Evolutionary conservation across 78 protist genomes (phyloP), one percentile per base, ranked within the genome.

Genomic region (slime mould (Dictyostelium discoideum)): DNA sequence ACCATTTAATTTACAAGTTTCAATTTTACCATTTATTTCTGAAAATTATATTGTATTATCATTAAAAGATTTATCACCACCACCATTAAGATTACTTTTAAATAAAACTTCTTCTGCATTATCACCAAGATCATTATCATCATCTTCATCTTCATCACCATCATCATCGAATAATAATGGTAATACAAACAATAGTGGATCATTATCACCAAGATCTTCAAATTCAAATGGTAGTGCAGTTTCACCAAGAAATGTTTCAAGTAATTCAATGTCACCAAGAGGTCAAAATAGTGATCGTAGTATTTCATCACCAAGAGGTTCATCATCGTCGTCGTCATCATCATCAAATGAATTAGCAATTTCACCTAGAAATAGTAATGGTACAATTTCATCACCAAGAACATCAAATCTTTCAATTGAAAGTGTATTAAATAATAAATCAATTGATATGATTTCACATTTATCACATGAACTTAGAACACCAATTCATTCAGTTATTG

Each of bases 381-480:
- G 74, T 3, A 11, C 40, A 26, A 32, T 29, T 26, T 24, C 79
- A 29, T 65, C 74, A 65, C 79, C 79, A 32, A 29, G 81, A 32
- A 32, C 42, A 74, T 37, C 46, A 37, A 16, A 32, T 29, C 39
- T 37, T 13, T 20, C 24, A 29, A 37, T 74, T 37, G 81, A 74
- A 5, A 18, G 48, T 74, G 18, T 74, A 6, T 74, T 74, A 74
- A 74, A 74, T 74, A 74, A 74, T 37, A 74, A 74, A 74, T 73
- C 79, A 57, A 63, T 87, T 40, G 93, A 87, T 60, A 63, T 78
- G 40, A 44, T 87, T 0, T 78, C 86, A 22, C 85, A 87, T 60
- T 74, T 87, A 32, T 87, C 93, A 29, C 95, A 90, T 26, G 95
- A 90, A 32, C 24, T 90, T 11, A 40, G 95, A 50, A 90, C 74